These are phyloP conservation scores for Haplosporangium sp. DNA, from an alignment of 371 early-diverging fungal species.

Conservation along the genomic window DNA sequence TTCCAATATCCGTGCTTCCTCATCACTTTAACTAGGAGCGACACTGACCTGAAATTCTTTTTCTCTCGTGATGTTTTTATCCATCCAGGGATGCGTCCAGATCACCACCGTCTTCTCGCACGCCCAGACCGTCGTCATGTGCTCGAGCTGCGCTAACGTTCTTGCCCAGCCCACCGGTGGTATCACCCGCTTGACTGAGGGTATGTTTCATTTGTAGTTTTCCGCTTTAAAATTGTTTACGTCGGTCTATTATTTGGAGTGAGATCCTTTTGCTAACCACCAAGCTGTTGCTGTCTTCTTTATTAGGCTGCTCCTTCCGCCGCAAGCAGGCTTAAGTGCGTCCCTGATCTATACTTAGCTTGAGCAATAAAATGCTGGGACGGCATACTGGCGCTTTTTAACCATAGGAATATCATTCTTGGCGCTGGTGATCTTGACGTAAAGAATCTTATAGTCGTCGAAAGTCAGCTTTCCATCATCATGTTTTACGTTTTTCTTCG, in stretches of 20 bases:
- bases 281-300: constrained; percentile 5
- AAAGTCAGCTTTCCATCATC: no score
- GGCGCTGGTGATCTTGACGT: neutral
- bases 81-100: constrained; percentile 87
- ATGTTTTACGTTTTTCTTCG: no score
- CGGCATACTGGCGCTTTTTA: constrained; percentile 35
- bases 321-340: constrained; percentile 57
- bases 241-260: neutral
- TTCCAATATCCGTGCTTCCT: neutral
- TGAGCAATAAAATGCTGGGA: constrained; percentile 42
- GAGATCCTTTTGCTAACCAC: neutral
- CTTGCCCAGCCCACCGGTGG: constrained; percentile 99
- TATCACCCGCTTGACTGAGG: constrained; percentile 97
- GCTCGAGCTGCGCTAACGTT: constrained; percentile 97
- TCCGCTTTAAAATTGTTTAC: constrained; percentile 1
- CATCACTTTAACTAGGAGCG: neutral
- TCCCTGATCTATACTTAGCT: constrained; percentile 27
- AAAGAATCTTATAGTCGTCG: no score
- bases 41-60: neutral
- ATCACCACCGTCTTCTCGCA: constrained; percentile 99
- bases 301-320: constrained; percentile 57
- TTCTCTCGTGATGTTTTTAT: neutral
- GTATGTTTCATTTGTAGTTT: constrained; percentile 46
- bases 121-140: constrained; percentile 99
- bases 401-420: neutral